Evolutionary conservation across 129 eudicot genomes (phyloP).

Genomic region (Arctium lappa): DNA sequence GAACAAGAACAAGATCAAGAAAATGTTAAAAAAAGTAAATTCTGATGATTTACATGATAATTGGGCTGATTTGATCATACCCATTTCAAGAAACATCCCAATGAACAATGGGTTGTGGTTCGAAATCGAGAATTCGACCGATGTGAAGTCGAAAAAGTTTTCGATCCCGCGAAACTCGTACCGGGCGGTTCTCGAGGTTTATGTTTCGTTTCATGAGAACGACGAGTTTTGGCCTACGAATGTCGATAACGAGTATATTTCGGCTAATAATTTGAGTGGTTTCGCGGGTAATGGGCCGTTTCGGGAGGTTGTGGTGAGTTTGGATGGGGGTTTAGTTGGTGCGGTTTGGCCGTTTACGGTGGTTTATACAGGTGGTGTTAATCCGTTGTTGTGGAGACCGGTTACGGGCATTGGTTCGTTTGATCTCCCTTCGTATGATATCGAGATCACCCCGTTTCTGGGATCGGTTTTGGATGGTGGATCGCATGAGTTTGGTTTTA

Average conservation of each 20-base stretch:
- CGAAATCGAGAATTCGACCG: conserved; percentile 47
- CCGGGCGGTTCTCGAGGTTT: conserved; percentile 76
- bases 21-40: not conserved
- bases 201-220: conserved; percentile 79
- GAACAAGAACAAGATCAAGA: too few relatives aligned
- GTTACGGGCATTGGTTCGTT: conserved; percentile 73
- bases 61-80: conserved; percentile 72
- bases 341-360: conserved; percentile 82
- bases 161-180: conserved; percentile 58
- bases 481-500: conserved; percentile 48
- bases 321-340: conserved; percentile 60
- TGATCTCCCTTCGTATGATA: conserved; percentile 78
- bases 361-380: conserved; percentile 75
- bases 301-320: conserved; percentile 71
- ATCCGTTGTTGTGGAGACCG: conserved; percentile 84
- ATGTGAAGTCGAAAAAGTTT: conserved; percentile 45
- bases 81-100: conserved; percentile 65
- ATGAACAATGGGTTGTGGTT: conserved; percentile 86
- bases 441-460: conserved; percentile 71
- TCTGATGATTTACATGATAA: not conserved
- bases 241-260: conserved; percentile 56
- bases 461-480: conserved; percentile 55
- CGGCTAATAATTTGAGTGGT: conserved; percentile 49
- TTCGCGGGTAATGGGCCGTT: conserved; percentile 74
- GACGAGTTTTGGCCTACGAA: conserved; percentile 84